These are phyloP conservation scores for Apiotrichum gracile DNA, from an alignment of 1,284 basidiomycete genomes.

Conservation along the genomic window DNA sequence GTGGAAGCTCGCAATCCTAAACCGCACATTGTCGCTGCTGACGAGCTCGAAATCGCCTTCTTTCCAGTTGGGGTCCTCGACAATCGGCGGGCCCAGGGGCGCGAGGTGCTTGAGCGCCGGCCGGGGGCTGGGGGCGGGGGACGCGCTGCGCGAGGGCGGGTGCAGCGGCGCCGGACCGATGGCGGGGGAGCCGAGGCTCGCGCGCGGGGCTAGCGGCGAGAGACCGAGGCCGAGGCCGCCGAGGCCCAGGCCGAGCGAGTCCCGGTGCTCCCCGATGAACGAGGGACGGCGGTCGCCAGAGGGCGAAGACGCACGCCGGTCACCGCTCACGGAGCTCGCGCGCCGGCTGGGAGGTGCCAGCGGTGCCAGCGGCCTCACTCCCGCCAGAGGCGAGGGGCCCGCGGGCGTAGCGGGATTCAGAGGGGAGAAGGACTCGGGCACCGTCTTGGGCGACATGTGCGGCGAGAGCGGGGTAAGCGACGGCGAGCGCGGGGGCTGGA, in stretches of 20 bases:
- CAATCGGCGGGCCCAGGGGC: neutral
- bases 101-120: neutral
- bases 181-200: neutral
- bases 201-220: neutral
- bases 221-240: neutral
- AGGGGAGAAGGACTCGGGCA: neutral
- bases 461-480: neutral
- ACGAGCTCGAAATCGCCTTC: constrained; percentile 9
- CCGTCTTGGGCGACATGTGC: neutral
- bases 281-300: neutral
- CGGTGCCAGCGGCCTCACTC: neutral
- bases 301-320: too few relatives aligned
- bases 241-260: neutral
- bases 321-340: too few relatives aligned
- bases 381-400: neutral
- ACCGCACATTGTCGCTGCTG: constrained; percentile 8
- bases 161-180: neutral
- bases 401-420: neutral
- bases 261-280: neutral
- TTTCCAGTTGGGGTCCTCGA: neutral
- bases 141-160: neutral
- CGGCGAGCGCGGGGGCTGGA: neutral
- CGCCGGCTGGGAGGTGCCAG: neutral
- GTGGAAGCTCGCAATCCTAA: neutral
- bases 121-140: neutral